phyloP scores from a whole-genome alignment of 2,329 filamentous ascomycete species.

The Beauveria medogensis region DNA sequence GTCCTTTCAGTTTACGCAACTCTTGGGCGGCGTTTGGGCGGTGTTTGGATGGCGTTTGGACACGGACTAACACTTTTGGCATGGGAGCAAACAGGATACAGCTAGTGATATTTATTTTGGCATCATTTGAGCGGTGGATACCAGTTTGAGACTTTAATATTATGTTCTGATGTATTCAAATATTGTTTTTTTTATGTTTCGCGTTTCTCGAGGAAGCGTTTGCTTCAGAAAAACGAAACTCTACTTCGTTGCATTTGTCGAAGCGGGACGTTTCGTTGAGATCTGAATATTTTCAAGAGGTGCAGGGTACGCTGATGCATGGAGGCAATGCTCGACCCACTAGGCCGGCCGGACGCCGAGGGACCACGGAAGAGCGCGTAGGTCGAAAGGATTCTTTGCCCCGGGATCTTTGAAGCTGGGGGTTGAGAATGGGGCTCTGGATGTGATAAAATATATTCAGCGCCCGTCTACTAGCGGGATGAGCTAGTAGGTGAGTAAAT shows the following conservation, averaged over 20 bases:
- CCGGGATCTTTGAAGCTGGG: no score
- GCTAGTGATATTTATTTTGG: background rate
- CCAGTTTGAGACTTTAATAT: background rate
- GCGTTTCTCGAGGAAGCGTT: background rate
- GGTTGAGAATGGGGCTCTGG: no score
- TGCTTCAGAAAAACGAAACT: no score
- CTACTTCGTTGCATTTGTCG: no score
- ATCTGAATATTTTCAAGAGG: no score
- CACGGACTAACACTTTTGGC: background rate
- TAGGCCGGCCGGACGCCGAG: background rate
- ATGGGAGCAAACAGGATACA: background rate
- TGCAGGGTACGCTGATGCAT: no score
- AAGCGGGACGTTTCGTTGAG: no score
- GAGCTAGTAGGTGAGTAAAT: no score
- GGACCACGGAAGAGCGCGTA: background rate
- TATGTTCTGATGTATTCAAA: background rate
- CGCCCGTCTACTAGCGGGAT: no score
- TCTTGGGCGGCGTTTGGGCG: background rate
- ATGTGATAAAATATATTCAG: no score
- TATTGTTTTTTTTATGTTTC: no score
- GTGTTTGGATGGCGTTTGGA: background rate
- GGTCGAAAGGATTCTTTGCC: no score
- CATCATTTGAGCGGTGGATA: background rate
- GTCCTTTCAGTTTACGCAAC: background rate
- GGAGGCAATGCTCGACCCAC: background rate